Base-by-base conservation (phyloP, 805 yeast species). In the Teunomyces tritomae region DNA sequence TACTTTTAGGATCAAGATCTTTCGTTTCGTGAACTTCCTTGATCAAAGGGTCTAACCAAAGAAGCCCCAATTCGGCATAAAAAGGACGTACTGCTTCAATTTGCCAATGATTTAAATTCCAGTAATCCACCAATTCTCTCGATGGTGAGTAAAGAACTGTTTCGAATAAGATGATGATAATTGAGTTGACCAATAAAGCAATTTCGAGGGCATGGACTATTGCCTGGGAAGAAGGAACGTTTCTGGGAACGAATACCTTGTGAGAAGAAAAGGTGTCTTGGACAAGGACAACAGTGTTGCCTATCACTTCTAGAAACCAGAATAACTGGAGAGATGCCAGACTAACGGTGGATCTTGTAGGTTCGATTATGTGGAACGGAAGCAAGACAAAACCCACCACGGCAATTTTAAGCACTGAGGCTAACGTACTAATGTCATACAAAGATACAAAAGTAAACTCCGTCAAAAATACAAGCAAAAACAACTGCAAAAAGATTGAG, bases 341-440 rank as follows among this genome's bases (percentile, higher is more conserved):
- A 10, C 75, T 74, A 2, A 68, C 58, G 0, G 70, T 55, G 1
- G 67, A 62, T 40, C 71, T 64, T 39, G 73, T 65, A 7, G 70
- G 65, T 51, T 81, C 85, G 13, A 76, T 48, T 7, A 64, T 46
- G 36, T 77, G 78, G 9, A 80, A 56, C 0, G 82, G 82, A 1
- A 71, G 39, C 1, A 75, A 64, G 3, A 72, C 2, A 56, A 42
- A 2, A 54, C 13, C 4, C 63, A 33, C 47, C 44, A 7, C 44
- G 39, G 36, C 40, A 24, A 26, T 37, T n/a, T 13, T 37, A 16
- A 43, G 14, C 17, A 49, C 8, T 9, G 35, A 14, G n/a, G 16
- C 24, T 10, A 29, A 14, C 39, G 28, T 32, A 32, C 42, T 48
- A 9, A 39, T 9, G 20, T n/a, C 17, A 14, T 39, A n/a, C 14